These are phyloP conservation scores for Meredithiella fracta DNA, from an alignment of 2,329 filamentous ascomycete species.

Conservation along the genomic window DNA sequence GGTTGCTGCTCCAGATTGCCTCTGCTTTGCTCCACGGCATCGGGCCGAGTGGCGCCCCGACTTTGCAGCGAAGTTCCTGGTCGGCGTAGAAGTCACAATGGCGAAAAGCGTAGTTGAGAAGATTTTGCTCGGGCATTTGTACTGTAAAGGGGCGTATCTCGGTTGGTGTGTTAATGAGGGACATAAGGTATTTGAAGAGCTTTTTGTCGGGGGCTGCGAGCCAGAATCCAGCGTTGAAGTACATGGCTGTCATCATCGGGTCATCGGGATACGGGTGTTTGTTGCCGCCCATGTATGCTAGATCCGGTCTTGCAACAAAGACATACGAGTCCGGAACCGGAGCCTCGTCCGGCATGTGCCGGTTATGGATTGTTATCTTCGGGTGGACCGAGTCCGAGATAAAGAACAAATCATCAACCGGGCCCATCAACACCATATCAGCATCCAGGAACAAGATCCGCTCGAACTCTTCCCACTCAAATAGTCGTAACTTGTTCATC, in stretches of 20 bases:
- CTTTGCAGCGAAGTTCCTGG: conserved; percentile 6
- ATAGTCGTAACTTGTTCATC: conserved; percentile 27
- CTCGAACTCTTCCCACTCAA: conserved; percentile 26
- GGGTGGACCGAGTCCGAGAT: conserved; percentile 18
- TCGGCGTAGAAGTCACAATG: conserved; percentile 13
- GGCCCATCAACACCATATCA: conserved; percentile 24
- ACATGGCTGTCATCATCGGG: conserved; percentile 16
- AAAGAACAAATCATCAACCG: conserved; percentile 25
- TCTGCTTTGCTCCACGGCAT: conserved; percentile 13
- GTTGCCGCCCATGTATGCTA: conserved; percentile 19
- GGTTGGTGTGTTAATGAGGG: conserved; percentile 18
- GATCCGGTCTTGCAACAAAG: conserved; percentile 22
- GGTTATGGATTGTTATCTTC: conserved; percentile 10
- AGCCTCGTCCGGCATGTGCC: conserved; percentile 20
- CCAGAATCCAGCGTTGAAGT: conserved; percentile 27
- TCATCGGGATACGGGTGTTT: conserved; percentile 23
- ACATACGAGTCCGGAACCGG: conserved; percentile 21
- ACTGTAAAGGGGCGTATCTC: conserved; percentile 24
- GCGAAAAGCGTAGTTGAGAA: conserved; percentile 29
- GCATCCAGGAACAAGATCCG: conserved; percentile 28
- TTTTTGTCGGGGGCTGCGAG: conserved; percentile 23
- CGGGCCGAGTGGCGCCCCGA: conserved; percentile 9
- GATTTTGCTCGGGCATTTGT: conserved; percentile 25
- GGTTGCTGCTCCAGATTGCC: conserved; percentile 12
- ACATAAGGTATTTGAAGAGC: conserved; percentile 24